Evolutionary conservation across 164 flowering plant genomes (phyloP), one percentile per base, ranked within the genome.

Genomic region (Kingdonia uniflora): DNA sequence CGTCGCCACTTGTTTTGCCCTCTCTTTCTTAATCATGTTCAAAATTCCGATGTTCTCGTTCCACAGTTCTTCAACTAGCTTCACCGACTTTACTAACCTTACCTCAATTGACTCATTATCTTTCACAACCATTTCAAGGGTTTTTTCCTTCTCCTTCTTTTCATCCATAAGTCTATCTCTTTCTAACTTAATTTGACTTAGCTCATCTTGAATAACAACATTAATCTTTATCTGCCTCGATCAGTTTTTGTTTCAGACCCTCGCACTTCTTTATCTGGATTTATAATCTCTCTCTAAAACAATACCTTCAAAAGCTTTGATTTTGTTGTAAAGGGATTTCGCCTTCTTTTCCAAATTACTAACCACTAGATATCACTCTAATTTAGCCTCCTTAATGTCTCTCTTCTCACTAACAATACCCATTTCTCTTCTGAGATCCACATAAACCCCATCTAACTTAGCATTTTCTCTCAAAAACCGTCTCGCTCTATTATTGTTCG

Each of bases 231-330:
- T 72, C 77, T 55, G 61, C 26, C 21, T 71, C 75, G 43, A 51
- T 33, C 14, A 78, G 19, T n/a, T 54, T 63, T 7, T 8, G 41
- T 35, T 52, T 71, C 72, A 76, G 40, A 45, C 38, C 53, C 17
- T 58, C 42, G 7, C 51, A 50, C 68, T 72, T 75, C 58, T 60
- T 24, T 6, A 14, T 24, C 24, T 49, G 52, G 0, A 35, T n/a
- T 51, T 50, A 72, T 19, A 69, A 48, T 76, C 79, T 62, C 67
- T 73, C 64, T 79, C 82, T 0, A n/a, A 14, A 25, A 19, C 11
- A 17, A 67, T 74, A 44, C 45, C 21, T 3, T 41, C 59, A 40
- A 57, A 51, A 17, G 20, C 51, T 0, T 39, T 72, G 52, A 78
- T 33, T 29, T 49, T 61, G 2, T 20, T 52, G 13, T 16, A 56